Percentiles rank a stretch among this genome's conserved stretches.
Evolutionary conservation across 139 green algal genomes (phyloP).

Genomic region (Asterochloris sp.): DNA sequence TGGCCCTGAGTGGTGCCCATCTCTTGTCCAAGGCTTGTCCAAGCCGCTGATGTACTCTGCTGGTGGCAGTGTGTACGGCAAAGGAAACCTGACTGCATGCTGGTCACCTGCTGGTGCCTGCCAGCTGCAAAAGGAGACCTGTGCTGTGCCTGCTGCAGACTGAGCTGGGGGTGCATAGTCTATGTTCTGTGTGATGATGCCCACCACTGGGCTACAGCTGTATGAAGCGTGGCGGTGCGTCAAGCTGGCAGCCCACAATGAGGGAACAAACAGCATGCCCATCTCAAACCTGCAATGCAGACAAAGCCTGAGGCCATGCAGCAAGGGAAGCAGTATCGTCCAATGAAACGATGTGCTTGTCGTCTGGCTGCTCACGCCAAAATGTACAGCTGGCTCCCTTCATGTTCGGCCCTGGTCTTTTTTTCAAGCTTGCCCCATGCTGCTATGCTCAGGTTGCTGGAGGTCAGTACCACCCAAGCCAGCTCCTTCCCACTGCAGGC

Average conservation of each 20-base stretch:
- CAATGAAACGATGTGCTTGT: not conserved
- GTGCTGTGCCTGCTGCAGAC: not conserved
- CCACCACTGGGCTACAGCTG: not conserved
- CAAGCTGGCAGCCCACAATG: not conserved
- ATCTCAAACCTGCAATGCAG: constrained; percentile 66
- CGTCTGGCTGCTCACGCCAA: not conserved
- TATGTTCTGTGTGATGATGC: not conserved
- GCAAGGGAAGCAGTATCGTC: not conserved
- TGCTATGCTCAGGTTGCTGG: constrained; percentile 81
- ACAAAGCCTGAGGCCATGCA: not conserved
- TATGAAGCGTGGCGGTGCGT: not conserved
- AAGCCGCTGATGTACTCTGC: too few species aligned
- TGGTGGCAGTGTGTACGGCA: too few species aligned
- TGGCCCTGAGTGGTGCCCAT: too few species aligned
- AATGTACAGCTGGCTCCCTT: not conserved
- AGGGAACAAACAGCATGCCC: constrained; percentile 61
- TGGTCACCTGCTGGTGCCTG: not conserved
- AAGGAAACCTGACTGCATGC: too few species aligned
- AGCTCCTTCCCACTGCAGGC: constrained; percentile 32
- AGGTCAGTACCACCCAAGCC: constrained; percentile 61
- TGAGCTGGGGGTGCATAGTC: not conserved
- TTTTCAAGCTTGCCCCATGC: constrained; percentile 81
- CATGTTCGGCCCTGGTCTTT: constrained; percentile 22
- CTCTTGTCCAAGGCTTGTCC: too few species aligned
- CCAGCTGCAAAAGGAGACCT: not conserved